Evolutionary conservation across 176 grass and related monocot species (phyloP).

Genomic region (Lolium rigidum): DNA sequence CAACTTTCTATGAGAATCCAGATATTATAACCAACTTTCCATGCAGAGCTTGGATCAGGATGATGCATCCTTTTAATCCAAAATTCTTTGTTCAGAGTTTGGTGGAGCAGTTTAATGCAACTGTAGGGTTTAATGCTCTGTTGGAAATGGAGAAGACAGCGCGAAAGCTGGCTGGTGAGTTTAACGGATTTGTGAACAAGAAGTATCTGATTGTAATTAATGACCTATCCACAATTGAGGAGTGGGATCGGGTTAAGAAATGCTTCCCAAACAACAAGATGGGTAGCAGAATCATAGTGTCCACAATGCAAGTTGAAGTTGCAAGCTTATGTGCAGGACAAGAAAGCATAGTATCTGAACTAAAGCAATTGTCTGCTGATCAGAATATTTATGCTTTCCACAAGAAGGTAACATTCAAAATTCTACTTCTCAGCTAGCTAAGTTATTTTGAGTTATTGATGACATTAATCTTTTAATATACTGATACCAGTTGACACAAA

Average conservation of each 20-base stretch:
- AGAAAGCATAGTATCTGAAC: not conserved
- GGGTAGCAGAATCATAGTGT: not conserved
- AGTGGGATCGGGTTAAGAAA: not conserved
- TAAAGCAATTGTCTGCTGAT: not conserved
- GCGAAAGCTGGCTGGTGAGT: too few species aligned
- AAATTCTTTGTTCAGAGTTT: too few species aligned
- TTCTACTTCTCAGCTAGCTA: not conserved
- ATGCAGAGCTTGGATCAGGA: too few species aligned
- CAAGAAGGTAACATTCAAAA: not conserved
- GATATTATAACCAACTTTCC: too few species aligned
- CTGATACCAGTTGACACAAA: not conserved
- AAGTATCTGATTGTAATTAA: too few species aligned
- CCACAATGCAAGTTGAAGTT: not conserved
- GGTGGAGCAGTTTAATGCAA: too few species aligned
- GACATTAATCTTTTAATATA: not conserved
- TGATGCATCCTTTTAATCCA: too few species aligned
- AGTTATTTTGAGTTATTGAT: not conserved
- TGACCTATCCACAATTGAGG: not conserved
- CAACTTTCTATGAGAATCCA: too few species aligned
- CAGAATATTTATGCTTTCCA: not conserved
- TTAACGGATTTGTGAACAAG: too few species aligned
- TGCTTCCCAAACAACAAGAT: not conserved
- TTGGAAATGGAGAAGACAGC: too few species aligned
- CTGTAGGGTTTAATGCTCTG: too few species aligned
- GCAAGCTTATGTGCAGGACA: not conserved